Percentiles rank a stretch among this genome's conserved stretches.
These are phyloP conservation scores for Saturnispora bothae DNA, from an alignment of 805 yeast genomes.

Conservation along the genomic window DNA sequence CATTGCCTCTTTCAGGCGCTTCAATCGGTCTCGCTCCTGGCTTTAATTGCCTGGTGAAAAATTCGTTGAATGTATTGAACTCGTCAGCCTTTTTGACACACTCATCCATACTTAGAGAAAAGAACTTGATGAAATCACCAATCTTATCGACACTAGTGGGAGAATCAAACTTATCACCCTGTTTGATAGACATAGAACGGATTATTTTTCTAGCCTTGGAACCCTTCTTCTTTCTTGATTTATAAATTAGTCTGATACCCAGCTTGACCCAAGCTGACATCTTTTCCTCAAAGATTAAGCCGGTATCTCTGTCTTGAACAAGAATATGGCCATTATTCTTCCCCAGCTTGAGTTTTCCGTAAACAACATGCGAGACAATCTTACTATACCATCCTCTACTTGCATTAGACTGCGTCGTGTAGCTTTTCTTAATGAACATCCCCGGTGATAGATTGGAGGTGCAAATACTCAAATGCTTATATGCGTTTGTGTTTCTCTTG, in stretches of 20 bases:
- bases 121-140: conserved; percentile 69
- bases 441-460: conserved; percentile 31
- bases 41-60: conserved; percentile 70
- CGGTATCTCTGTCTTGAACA: conserved; percentile 86
- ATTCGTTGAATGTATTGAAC: conserved; percentile 74
- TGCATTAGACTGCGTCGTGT: conserved; percentile 73
- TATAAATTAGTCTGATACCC: conserved; percentile 77
- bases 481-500: conserved; percentile 48
- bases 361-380: conserved; percentile 70
- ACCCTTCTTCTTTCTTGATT: conserved; percentile 47
- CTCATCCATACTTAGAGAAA: conserved; percentile 58
- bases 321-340: conserved; percentile 87
- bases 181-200: conserved; percentile 58
- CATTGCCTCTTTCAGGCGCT: conserved; percentile 32
- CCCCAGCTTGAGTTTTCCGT: conserved; percentile 81
- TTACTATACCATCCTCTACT: conserved; percentile 84
- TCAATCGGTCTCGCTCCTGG: conserved; percentile 66
- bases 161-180: conserved; percentile 75
- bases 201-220: conserved; percentile 47
- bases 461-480: conserved; percentile 85
- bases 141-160: conserved; percentile 60
- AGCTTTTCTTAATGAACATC: conserved; percentile 38
- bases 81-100: conserved; percentile 40
- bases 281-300: conserved; percentile 84
- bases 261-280: conserved; percentile 81